These are phyloP conservation scores for Lodderomyces jiufengensis DNA, from an alignment of 1,139 yeast genomes.

Conservation along the genomic window DNA sequence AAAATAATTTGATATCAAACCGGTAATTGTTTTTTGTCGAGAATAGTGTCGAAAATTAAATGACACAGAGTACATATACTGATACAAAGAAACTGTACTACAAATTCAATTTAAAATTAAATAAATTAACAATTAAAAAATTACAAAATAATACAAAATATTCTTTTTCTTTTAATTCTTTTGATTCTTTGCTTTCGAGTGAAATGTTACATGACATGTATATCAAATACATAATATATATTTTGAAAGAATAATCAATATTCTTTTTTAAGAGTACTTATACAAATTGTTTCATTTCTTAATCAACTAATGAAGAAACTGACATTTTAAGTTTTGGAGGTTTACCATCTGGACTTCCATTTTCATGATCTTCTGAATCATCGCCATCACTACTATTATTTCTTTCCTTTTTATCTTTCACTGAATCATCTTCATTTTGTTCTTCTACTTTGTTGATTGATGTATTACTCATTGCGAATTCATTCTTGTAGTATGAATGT, in stretches of 20 bases:
- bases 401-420: background rate
- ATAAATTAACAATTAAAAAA: too few species aligned
- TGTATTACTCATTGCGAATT: conserved; percentile 9
- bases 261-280: too few species aligned
- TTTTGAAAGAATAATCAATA: too few species aligned
- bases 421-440: conserved; percentile 7
- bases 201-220: background rate
- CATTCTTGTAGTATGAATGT: conserved; percentile 8
- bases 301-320: conserved; percentile 11
- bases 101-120: too few species aligned
- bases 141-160: too few species aligned
- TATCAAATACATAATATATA: background rate
- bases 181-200: too few species aligned
- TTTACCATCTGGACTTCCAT: background rate
- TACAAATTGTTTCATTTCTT: background rate
- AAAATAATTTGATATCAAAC: too few species aligned
- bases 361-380: background rate
- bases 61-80: too few species aligned
- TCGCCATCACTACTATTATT: background rate
- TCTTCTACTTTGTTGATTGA: conserved; percentile 10
- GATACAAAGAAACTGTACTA: too few species aligned
- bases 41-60: too few species aligned
- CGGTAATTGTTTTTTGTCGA: too few species aligned
- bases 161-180: too few species aligned
- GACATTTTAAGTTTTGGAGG: conserved; percentile 9